Conservation (phyloP, 1,139 yeast genomes). For the Suhomyces anneliseae region DNA sequence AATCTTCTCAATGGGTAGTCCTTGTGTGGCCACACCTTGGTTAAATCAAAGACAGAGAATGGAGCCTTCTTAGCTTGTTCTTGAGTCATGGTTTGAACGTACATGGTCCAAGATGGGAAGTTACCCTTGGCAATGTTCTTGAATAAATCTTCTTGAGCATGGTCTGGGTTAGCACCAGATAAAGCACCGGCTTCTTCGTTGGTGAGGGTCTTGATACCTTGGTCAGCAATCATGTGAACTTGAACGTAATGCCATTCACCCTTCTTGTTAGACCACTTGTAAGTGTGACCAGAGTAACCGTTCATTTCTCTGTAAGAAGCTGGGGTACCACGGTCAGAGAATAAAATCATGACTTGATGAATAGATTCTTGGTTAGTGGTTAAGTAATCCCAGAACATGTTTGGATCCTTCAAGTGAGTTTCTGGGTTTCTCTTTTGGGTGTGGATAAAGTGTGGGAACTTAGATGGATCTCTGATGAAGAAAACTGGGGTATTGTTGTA, state of each 20-base stretch:
- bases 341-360: constrained; percentile 19
- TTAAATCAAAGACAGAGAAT: constrained; percentile 65
- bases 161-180: constrained; percentile 64
- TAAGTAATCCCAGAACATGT: constrained; percentile 76
- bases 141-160: constrained; percentile 57
- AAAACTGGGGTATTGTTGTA: constrained; percentile 89
- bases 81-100: constrained; percentile 71
- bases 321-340: constrained; percentile 68
- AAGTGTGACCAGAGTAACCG: constrained; percentile 77
- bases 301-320: constrained; percentile 63
- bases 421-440: constrained; percentile 77
- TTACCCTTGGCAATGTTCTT: constrained; percentile 59
- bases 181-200: constrained; percentile 58
- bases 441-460: constrained; percentile 88
- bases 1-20: constrained; percentile 75
- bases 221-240: constrained; percentile 61
- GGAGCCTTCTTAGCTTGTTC: constrained; percentile 62
- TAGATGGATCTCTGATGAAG: constrained; percentile 82
- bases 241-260: constrained; percentile 69
- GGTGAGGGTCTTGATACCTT: constrained; percentile 58
- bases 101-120: constrained; percentile 63
- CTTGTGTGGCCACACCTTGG: constrained; percentile 79
- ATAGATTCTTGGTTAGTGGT: constrained; percentile 53
- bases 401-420: constrained; percentile 76
- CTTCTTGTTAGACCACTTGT: constrained; percentile 64